Evolutionary conservation across 2,329 filamentous ascomycete species (phyloP).

Genomic region (Clarireedia sp.): DNA sequence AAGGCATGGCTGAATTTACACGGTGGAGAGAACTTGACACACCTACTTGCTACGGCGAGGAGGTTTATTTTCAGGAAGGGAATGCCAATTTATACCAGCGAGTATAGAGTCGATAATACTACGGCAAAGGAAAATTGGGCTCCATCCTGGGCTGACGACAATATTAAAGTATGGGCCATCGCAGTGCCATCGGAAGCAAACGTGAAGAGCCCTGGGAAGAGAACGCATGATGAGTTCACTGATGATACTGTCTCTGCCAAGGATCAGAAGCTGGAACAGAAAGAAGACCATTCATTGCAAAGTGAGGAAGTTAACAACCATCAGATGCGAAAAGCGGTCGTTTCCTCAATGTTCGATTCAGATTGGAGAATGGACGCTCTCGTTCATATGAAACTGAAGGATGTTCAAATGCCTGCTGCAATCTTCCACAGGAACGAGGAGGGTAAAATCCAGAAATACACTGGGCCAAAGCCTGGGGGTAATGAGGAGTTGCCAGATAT

Average conservation of each 20-base stretch:
- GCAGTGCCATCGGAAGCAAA: constrained; percentile 39
- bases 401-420: constrained; percentile 60
- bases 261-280: not conserved
- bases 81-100: constrained; percentile 62
- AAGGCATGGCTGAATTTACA: constrained; percentile 55
- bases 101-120: constrained; percentile 39
- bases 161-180: constrained; percentile 80
- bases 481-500: constrained; percentile 48
- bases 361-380: constrained; percentile 66
- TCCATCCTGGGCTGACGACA: constrained; percentile 68
- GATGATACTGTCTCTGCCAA: constrained; percentile 21
- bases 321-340: constrained; percentile 49
- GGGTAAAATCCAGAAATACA: constrained; percentile 60
- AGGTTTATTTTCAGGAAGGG: constrained; percentile 81
- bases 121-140: constrained; percentile 28
- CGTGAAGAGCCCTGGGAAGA: constrained; percentile 34
- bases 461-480: constrained; percentile 55
- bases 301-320: constrained; percentile 35
- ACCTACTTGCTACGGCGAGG: constrained; percentile 74
- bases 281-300: constrained; percentile 25
- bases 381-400: constrained; percentile 54
- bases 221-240: constrained; percentile 42
- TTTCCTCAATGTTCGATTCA: constrained; percentile 74
- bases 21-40: constrained; percentile 70
- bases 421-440: constrained; percentile 61